A percentile compares a stretch with the other conserved stretches of the same genome.
phyloP scores from a whole-genome alignment of 2,329 filamentous ascomycete genomes.

The Coniella vitis region DNA sequence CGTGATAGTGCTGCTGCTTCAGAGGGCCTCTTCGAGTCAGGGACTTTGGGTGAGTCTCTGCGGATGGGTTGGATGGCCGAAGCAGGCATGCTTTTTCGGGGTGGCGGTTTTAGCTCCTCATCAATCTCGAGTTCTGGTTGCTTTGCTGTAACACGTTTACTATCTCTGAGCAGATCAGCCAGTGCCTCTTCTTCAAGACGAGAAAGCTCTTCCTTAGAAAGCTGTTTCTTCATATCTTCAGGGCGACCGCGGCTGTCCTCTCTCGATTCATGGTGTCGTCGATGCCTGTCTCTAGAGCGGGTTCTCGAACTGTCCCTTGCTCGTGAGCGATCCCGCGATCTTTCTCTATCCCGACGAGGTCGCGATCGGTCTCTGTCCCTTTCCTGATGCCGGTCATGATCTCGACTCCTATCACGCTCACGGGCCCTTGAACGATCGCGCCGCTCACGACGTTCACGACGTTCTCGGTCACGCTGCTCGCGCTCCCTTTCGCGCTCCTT shows the following conservation, averaged over 20 bases:
- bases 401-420: constrained; percentile 30
- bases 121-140: constrained; percentile 52
- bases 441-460: constrained; percentile 31
- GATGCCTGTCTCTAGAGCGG: constrained; percentile 26
- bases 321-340: constrained; percentile 24
- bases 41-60: constrained; percentile 36
- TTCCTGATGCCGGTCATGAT: constrained; percentile 26
- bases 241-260: constrained; percentile 31
- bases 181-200: constrained; percentile 52
- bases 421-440: constrained; percentile 33
- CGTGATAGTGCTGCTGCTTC: constrained; percentile 19
- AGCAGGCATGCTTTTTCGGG: constrained; percentile 42
- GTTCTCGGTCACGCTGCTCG: constrained; percentile 38
- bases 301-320: constrained; percentile 21
- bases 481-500: constrained; percentile 36
- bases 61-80: constrained; percentile 54
- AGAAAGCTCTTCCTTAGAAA: constrained; percentile 52
- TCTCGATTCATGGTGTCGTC: constrained; percentile 27
- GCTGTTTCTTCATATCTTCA: constrained; percentile 43
- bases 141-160: constrained; percentile 41
- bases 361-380: constrained; percentile 19
- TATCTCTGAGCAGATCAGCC: constrained; percentile 53
- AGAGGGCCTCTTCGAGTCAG: constrained; percentile 33
- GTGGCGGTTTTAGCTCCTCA: constrained; percentile 48
- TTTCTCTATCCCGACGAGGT: constrained; percentile 23